A percentile compares a stretch with the other conserved stretches of the same genome.
Evolutionary conservation across 1,284 basidiomycete genomes (phyloP).

Genomic region (Ganoderma lingzhi): DNA sequence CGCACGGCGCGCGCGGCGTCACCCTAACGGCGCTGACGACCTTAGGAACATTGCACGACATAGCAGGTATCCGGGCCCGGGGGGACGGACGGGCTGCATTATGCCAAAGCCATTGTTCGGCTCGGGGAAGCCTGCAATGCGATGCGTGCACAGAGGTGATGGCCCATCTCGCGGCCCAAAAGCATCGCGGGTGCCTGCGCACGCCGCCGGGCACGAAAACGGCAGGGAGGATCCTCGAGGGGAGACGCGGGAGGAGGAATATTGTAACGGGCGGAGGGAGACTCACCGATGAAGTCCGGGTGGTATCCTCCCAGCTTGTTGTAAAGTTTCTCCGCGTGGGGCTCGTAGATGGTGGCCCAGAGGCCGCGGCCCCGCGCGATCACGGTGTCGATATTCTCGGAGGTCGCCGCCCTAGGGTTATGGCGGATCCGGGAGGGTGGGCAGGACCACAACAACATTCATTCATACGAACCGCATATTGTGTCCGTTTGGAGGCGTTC

Average conservation of each 20-base stretch:
- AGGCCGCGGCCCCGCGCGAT: constrained; percentile 72
- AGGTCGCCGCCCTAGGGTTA: constrained; percentile 60
- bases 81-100: constrained; percentile 23
- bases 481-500: background rate
- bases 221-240: constrained; percentile 16
- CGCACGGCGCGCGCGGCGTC: background rate
- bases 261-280: constrained; percentile 19
- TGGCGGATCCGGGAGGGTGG: background rate
- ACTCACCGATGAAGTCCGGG: constrained; percentile 86
- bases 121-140: background rate
- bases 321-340: constrained; percentile 90
- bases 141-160: background rate
- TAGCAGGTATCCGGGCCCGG: constrained; percentile 18
- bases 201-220: constrained; percentile 9
- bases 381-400: constrained; percentile 73
- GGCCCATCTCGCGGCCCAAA: constrained; percentile 12
- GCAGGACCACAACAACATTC: constrained; percentile 6
- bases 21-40: constrained; percentile 1
- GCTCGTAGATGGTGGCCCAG: constrained; percentile 94
- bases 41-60: background rate
- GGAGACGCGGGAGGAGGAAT: constrained; percentile 10
- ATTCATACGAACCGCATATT: background rate
- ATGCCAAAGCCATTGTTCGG: constrained; percentile 9
- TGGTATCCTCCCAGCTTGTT: constrained; percentile 88
- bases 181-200: background rate